These are phyloP conservation scores for Clarireedia homoeocarpa DNA, from an alignment of 2,329 filamentous ascomycete species.

Conservation along the genomic window DNA sequence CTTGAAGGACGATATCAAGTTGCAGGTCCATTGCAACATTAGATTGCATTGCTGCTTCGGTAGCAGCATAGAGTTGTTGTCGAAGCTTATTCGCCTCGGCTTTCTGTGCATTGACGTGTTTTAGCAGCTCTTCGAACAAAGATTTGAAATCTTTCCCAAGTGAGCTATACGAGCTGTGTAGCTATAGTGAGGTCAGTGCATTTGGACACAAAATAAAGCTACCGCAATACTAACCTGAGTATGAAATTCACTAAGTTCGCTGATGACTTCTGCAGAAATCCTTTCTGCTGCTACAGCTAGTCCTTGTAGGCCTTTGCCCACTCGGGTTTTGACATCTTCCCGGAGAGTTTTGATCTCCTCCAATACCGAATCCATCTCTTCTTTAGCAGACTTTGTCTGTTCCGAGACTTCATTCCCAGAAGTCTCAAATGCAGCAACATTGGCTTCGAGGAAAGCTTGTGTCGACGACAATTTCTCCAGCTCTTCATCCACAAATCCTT, in stretches of 20 bases:
- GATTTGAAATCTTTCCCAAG: constrained; percentile 80
- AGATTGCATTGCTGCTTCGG: constrained; percentile 57
- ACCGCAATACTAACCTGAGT: constrained; percentile 41
- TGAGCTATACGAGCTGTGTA: constrained; percentile 76
- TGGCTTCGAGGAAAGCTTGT: constrained; percentile 61
- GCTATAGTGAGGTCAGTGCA: constrained; percentile 36
- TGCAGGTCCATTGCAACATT: constrained; percentile 58
- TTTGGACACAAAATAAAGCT: neutral
- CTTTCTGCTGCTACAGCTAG: constrained; percentile 78
- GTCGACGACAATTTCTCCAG: constrained; percentile 62
- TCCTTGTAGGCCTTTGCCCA: constrained; percentile 76
- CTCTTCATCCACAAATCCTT: constrained; percentile 68
- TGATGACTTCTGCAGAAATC: constrained; percentile 83
- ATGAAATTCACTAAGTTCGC: constrained; percentile 79
- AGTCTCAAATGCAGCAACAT: constrained; percentile 57
- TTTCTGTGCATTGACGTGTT: constrained; percentile 68
- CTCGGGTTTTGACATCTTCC: constrained; percentile 77
- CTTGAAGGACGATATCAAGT: constrained; percentile 62
- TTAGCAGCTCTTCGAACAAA: constrained; percentile 74
- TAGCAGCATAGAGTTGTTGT: constrained; percentile 63
- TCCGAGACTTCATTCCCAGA: constrained; percentile 61
- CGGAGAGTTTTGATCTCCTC: constrained; percentile 88
- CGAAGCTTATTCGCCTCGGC: constrained; percentile 67
- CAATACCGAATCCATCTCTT: constrained; percentile 84
- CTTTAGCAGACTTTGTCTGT: constrained; percentile 61